These are phyloP conservation scores for Cystoderma amianthinum DNA, from an alignment of 768 basidiomycete species.

Conservation along the genomic window DNA sequence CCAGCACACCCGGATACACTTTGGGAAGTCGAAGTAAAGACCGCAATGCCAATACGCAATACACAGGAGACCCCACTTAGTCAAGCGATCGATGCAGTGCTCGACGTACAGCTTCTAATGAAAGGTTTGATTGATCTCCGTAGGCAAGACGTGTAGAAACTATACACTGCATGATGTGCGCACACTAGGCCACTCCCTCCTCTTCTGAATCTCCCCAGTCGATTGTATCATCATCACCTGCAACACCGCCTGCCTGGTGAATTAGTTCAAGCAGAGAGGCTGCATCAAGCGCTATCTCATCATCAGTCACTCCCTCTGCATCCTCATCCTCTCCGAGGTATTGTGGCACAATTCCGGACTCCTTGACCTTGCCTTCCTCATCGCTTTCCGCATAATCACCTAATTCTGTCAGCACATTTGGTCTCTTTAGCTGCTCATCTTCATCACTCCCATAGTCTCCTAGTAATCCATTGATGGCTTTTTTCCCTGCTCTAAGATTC, in stretches of 20 bases:
- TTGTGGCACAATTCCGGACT: neutral
- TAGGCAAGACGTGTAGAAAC: conserved; percentile 54
- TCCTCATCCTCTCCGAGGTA: conserved; percentile 8
- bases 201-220: conserved; percentile 49
- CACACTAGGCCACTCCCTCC: conserved; percentile 23
- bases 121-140: conserved; percentile 77
- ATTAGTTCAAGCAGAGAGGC: conserved; percentile 35
- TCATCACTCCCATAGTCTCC: conserved; percentile 45
- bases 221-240: conserved; percentile 33
- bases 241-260: conserved; percentile 22
- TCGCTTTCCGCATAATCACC: conserved; percentile 48
- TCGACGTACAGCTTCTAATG: conserved; percentile 79
- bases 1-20: conserved; percentile 75
- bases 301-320: conserved; percentile 19
- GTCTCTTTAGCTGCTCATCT: conserved; percentile 13
- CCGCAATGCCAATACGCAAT: conserved; percentile 70
- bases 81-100: conserved; percentile 62
- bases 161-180: conserved; percentile 3
- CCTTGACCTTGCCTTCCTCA: conserved; percentile 12
- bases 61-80: conserved; percentile 73
- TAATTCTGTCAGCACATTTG: conserved; percentile 30
- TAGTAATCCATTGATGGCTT: conserved; percentile 40
- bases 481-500: conserved; percentile 40
- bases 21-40: conserved; percentile 88
- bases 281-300: conserved; percentile 28